Evolutionary conservation across 192 early-diverging fungal genomes (phyloP).

Genomic region (Backusella westeae): DNA sequence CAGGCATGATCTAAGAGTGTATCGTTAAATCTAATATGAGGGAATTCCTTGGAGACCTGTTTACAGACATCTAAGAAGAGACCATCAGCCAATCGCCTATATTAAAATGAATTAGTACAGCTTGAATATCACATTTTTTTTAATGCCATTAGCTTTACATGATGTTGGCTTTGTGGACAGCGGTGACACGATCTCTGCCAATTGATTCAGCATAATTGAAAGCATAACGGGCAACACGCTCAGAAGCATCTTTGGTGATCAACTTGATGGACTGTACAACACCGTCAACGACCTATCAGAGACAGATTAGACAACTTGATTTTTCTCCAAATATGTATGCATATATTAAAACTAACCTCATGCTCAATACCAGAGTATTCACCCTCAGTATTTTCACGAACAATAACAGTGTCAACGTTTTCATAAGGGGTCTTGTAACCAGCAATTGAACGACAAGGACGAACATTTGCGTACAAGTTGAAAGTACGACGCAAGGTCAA

Average conservation of each 20-base stretch:
- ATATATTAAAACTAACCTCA: slow-evolving; percentile 33
- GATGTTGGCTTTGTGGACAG: slow-evolving; percentile 97
- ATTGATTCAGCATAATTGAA: slow-evolving; percentile 88
- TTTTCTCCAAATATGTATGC: neutral
- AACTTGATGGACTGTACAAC: slow-evolving; percentile 99
- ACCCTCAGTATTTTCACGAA: slow-evolving; percentile 99
- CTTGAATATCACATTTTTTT: neutral
- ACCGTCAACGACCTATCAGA: slow-evolving; percentile 71
- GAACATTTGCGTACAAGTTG: slow-evolving; percentile 97
- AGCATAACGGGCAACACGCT: slow-evolving; percentile 88
- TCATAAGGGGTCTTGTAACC: slow-evolving; percentile 95
- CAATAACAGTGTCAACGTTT: slow-evolving; percentile 94
- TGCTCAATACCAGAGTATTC: slow-evolving; percentile 99
- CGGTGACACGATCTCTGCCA: slow-evolving; percentile 91
- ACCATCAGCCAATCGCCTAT: slow-evolving; percentile 88
- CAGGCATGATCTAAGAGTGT: slow-evolving; percentile 92
- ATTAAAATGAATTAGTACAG: neutral
- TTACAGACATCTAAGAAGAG: slow-evolving; percentile 90
- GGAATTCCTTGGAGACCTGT: slow-evolving; percentile 87
- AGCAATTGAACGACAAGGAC: slow-evolving; percentile 93
- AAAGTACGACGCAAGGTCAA: slow-evolving; percentile 87
- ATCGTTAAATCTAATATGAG: slow-evolving; percentile 86
- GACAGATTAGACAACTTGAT: neutral
- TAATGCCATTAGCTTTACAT: slow-evolving; percentile 45
- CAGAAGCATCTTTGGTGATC: slow-evolving; percentile 91